Base-by-base conservation (phyloP, 2,329 filamentous ascomycete species). In the Phoma herbarum region DNA sequence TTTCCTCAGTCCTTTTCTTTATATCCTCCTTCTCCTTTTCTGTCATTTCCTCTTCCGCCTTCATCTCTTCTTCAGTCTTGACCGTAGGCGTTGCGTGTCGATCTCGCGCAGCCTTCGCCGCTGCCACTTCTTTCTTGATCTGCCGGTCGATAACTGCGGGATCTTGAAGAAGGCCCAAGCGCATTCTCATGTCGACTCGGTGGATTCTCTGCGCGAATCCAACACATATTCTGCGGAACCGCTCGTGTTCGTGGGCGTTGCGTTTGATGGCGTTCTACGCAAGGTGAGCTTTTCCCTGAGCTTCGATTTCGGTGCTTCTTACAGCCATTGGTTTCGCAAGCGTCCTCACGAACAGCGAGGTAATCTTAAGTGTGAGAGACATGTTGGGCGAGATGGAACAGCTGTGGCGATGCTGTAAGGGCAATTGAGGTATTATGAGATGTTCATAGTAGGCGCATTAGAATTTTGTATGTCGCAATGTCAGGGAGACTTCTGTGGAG, bases 271-370 rank as follows among this genome's bases (percentile, higher is more conserved):
- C 82, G 69, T 87, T 89, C 88, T 90, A 61, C 16, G 9, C 8
- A 12, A 18, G 20, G 37, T 53, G 11, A 67, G 60, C 45, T 42
- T 18, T 22, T 4, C 3, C 31, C 14, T n/a, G 14, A n/a, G 29
- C 31, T 12, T n/a, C 9, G 12, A 9, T 2, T 10, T 16, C 8
- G 8, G 0, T 16, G 22, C 3, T 1, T 43, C 83, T 68, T 81
- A 89, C 88, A 63, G 86, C 87, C 70, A 90, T 86, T 2, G 88
- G 88, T 72, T 90, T 90, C 14, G 88, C 88, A 26, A 88, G 78
- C 1, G 88, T 90, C 59, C 87, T 82, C 59, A 90, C 85, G 39
- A 82, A 83, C 46, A 90, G 80, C 22, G 87, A 89, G 29, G 85
- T 85, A 65, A 90, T 83, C 73, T 90, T 90, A 62, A 90, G 78